A percentile compares a stretch with the other conserved stretches of the same genome.
phyloP scores from a whole-genome alignment of 768 basidiomycete species.

The Suillus clintonianus region DNA sequence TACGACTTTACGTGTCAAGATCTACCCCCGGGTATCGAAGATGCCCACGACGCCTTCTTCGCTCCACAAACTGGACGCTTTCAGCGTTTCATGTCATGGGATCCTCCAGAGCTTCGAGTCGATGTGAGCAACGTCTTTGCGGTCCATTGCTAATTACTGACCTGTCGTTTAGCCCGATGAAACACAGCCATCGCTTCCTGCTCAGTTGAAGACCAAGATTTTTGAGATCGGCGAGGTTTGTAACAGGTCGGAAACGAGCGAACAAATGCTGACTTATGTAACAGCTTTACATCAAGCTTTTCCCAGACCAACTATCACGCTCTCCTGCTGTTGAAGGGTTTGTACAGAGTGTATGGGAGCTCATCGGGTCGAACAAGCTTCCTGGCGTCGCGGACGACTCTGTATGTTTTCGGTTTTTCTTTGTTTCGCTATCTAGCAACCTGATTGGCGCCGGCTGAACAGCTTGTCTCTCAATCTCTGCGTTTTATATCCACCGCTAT shows the following conservation, averaged over 20 bases:
- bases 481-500: conserved; percentile 92
- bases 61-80: conserved; percentile 69
- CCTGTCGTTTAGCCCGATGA: conserved; percentile 65
- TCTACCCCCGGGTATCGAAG: conserved; percentile 92
- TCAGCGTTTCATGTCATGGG: conserved; percentile 80
- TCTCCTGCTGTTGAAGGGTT: conserved; percentile 68
- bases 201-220: conserved; percentile 85
- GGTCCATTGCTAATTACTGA: conserved; percentile 8
- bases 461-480: conserved; percentile 90
- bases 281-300: conserved; percentile 80
- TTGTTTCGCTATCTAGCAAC: background rate
- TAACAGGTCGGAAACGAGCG: conserved; percentile 3
- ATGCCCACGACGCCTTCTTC: conserved; percentile 83
- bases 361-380: conserved; percentile 69
- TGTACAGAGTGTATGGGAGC: conserved; percentile 88
- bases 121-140: conserved; percentile 48
- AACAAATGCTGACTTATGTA: background rate
- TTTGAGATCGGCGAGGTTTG: conserved; percentile 87
- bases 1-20: conserved; percentile 96
- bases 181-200: conserved; percentile 78
- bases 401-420: conserved; percentile 42
- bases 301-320: conserved; percentile 72
- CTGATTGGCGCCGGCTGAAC: background rate
- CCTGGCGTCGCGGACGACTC: conserved; percentile 74
- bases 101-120: conserved; percentile 63